Base-by-base conservation (phyloP, 2,329 filamentous ascomycete genomes). In the Dactylellina parvicollis region DNA sequence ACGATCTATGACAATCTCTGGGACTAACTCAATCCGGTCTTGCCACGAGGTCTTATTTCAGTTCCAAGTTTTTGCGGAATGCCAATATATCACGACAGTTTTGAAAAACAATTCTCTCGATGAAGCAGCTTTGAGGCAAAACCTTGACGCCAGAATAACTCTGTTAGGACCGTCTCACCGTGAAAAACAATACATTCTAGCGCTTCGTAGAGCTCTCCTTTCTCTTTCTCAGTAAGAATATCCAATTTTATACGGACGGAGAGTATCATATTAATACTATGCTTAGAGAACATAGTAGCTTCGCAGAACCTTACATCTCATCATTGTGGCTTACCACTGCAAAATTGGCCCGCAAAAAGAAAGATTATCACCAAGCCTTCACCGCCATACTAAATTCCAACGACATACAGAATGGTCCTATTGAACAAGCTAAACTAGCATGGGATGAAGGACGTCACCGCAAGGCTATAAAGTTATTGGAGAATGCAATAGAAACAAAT, bases 401-500 rank as follows among this genome's bases (percentile, higher is more conserved):
- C 87, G 90, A 73, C 86, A 96, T 9, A 76, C 89, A 90, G 69
- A 92, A 91, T 1, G 92, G 94, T 9, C 94, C 92, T 8, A 95
- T 99, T 73, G 96, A 99, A 80, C 94, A 99, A 80, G 92, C 95
- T 1, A 89, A 93, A 72, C 84, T 99, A 28, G 83, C 98, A 5
- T 99, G 95, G 92, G 92, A 91, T 77, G 92, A 97, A 79, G 92
- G 92, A 0, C 90, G 97, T 78, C 92, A 94, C 79, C 88, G 95
- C 72, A 96, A 98, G 81, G 96, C 95, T 0, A 99, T 99, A 73
- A 92, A 96, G 77, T 91, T 90, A 49, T 84, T 99, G 2, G 89
- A 96, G 78, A 89, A 91, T 46, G 93, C 94, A 20, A 96, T 99
- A 75, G 86, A 88, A 49, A 88, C 87, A 32, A 90, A 92, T 76